Evolutionary conservation across 495 filamentous ascomycete species (phyloP).

Genomic region (Aspergillus egyptiacus): DNA sequence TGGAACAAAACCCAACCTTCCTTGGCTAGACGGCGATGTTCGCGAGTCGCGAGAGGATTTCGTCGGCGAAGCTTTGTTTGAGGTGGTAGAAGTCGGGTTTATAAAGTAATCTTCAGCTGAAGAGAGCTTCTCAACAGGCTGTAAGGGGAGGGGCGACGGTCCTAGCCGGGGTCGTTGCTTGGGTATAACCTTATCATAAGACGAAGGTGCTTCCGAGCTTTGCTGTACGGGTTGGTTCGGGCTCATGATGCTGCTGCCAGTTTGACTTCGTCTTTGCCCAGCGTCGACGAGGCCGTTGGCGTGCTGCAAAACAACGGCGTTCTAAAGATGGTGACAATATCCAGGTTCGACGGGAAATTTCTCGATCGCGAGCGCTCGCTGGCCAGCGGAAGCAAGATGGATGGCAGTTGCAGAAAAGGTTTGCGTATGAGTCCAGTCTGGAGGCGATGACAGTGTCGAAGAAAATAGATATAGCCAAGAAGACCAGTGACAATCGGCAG

Average conservation of each 20-base stretch:
- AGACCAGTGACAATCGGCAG: neutral
- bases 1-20: constrained; percentile 47
- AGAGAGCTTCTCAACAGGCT: constrained; percentile 39
- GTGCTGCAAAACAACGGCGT: constrained; percentile 26
- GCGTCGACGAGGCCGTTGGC: neutral
- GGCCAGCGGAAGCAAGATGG: neutral
- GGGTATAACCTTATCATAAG: constrained; percentile 45
- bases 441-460: neutral
- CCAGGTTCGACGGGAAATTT: neutral
- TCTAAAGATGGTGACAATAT: neutral
- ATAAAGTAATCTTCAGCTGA: constrained; percentile 47
- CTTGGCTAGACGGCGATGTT: constrained; percentile 27
- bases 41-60: constrained; percentile 41
- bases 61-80: constrained; percentile 55
- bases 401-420: neutral
- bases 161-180: constrained; percentile 40
- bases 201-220: constrained; percentile 55
- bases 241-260: constrained; percentile 42
- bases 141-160: constrained; percentile 47
- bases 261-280: neutral
- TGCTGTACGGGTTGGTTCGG: constrained; percentile 57
- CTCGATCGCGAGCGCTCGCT: neutral
- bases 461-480: neutral
- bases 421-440: neutral
- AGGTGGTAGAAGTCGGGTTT: constrained; percentile 46